These are phyloP conservation scores for Aspergillus ochraceus DNA, from an alignment of 2,329 filamentous ascomycete genomes.

Conservation along the genomic window DNA sequence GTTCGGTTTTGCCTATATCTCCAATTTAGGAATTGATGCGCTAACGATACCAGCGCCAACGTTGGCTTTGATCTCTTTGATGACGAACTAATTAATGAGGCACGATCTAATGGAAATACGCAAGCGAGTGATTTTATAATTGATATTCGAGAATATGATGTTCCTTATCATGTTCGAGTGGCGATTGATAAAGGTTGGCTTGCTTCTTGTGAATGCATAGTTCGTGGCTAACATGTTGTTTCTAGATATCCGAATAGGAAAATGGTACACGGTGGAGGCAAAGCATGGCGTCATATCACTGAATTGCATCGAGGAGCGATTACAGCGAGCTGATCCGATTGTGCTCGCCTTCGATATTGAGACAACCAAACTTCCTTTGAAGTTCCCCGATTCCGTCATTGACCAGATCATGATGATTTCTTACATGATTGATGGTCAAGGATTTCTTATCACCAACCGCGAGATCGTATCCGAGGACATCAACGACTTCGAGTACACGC, in stretches of 20 bases:
- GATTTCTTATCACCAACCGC: constrained; percentile 95
- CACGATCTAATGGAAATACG: constrained; percentile 73
- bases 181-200: constrained; percentile 83
- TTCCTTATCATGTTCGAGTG: constrained; percentile 98
- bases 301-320: constrained; percentile 78
- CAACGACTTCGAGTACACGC: constrained; percentile 95
- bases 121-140: constrained; percentile 97
- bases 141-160: constrained; percentile 98
- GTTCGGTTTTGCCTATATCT: constrained; percentile 3
- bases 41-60: constrained; percentile 59
- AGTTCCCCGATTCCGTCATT: constrained; percentile 91
- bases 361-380: constrained; percentile 90
- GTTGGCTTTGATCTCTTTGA: constrained; percentile 95
- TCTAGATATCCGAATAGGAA: constrained; percentile 87
- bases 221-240: constrained; percentile 21
- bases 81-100: constrained; percentile 78
- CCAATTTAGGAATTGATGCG: background rate
- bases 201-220: background rate
- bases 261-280: constrained; percentile 94
- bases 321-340: constrained; percentile 91
- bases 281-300: constrained; percentile 88
- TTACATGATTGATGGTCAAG: constrained; percentile 99
- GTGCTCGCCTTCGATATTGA: constrained; percentile 99
- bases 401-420: constrained; percentile 99
- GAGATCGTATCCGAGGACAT: constrained; percentile 98